phyloP scores from a whole-genome alignment of 441 rosid species.

The Gossypium davidsonii region DNA sequence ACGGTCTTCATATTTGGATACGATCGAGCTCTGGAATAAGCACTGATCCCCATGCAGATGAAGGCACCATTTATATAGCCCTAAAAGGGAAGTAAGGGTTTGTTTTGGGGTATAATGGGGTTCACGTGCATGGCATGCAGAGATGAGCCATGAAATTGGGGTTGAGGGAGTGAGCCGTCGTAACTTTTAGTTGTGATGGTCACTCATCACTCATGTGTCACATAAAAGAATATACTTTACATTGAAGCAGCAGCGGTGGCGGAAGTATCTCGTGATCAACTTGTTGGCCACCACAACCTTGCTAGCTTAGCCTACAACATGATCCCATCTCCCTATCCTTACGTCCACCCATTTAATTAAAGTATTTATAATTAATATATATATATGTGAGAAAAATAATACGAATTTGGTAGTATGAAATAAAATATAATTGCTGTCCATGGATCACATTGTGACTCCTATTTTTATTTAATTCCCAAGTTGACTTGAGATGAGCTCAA shows the following conservation, averaged over 20 bases:
- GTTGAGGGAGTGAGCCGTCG: not conserved
- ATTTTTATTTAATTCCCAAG: too few species aligned
- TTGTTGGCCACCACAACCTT: not conserved
- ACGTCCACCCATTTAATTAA: not conserved
- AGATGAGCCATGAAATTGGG: not conserved
- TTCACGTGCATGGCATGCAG: constrained; percentile 20
- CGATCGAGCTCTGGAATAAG: not conserved
- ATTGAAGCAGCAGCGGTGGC: constrained; percentile 14
- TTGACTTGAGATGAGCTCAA: too few species aligned
- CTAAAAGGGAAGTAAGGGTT: not conserved
- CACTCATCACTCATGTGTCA: not conserved
- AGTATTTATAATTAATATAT: not conserved
- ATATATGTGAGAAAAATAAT: not conserved
- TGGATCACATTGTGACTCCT: too few species aligned
- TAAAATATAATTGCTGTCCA: too few species aligned
- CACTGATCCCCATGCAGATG: not conserved
- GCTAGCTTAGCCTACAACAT: not conserved
- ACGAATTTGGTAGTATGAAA: not conserved
- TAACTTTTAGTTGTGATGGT: not conserved
- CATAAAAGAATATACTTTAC: constrained; percentile 3
- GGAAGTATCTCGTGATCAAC: constrained; percentile 10
- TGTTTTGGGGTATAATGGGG: constrained; percentile 16
- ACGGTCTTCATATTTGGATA: constrained; percentile 1
- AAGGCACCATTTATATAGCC: constrained; percentile 10
- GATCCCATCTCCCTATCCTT: not conserved